Evolutionary conservation across 352 stramenopile genomes (phyloP).

Genomic region (Pythium phragmiticola): DNA sequence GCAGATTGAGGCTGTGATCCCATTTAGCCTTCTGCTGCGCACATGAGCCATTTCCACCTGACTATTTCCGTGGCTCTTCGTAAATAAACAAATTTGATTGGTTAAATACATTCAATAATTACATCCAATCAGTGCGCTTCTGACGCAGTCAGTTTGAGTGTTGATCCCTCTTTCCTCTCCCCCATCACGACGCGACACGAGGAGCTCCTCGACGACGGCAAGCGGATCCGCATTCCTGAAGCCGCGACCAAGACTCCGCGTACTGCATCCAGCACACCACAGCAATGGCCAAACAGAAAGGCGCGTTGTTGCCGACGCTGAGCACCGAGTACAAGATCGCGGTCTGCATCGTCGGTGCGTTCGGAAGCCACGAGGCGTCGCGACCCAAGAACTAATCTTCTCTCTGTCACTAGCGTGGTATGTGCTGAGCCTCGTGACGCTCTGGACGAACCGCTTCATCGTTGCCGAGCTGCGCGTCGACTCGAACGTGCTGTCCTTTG

Average conservation of each 20-base stretch:
- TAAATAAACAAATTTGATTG: constrained; percentile 1
- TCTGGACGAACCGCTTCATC: constrained; percentile 86
- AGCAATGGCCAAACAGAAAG: constrained; percentile 14
- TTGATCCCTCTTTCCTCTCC: neutral
- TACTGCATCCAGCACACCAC: neutral
- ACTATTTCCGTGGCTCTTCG: constrained; percentile 17
- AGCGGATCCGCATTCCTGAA: too few relatives aligned
- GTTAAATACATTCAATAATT: neutral
- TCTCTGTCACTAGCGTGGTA: constrained; percentile 54
- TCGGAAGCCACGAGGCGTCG: neutral
- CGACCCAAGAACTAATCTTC: too few relatives aligned
- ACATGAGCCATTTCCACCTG: neutral
- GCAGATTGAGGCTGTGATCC: neutral
- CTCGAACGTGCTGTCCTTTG: constrained; percentile 75
- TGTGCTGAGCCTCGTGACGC: constrained; percentile 70
- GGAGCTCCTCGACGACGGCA: neutral
- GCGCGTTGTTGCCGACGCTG: constrained; percentile 5
- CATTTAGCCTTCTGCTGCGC: constrained; percentile 1
- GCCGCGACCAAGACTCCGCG: too few relatives aligned
- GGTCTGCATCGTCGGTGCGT: constrained; percentile 55
- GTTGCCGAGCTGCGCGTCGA: constrained; percentile 72
- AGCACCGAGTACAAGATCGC: constrained; percentile 58
- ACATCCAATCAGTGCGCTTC: neutral
- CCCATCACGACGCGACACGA: neutral
- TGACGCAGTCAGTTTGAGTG: constrained; percentile 11